Conservation (phyloP, 495 filamentous ascomycete species). For the Penicillium cinerascens region DNA sequence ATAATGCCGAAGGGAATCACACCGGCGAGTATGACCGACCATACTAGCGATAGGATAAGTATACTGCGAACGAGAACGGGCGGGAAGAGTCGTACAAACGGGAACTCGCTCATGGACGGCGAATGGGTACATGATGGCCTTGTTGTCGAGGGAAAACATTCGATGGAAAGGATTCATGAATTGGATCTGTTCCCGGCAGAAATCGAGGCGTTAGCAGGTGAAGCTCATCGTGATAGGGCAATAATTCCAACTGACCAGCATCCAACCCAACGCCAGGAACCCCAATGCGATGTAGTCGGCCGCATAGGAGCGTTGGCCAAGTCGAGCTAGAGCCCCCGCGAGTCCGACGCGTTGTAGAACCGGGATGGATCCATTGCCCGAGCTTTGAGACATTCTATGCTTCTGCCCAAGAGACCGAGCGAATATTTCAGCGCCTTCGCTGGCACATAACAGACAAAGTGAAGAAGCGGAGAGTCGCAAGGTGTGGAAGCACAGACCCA, state of each 20-base stretch:
- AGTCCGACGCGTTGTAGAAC: slow-evolving; percentile 30
- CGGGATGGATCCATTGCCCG: slow-evolving; percentile 27
- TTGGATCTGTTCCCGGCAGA: slow-evolving; percentile 49
- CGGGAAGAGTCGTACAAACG: slow-evolving; percentile 51
- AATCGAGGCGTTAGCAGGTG: background rate
- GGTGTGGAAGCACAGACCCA: slow-evolving; percentile 14
- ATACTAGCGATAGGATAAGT: slow-evolving; percentile 38
- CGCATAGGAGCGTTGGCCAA: slow-evolving; percentile 69
- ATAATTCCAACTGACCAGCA: slow-evolving; percentile 48
- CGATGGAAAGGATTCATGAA: slow-evolving; percentile 84
- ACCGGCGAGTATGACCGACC: slow-evolving; percentile 73
- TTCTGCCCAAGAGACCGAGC: slow-evolving; percentile 4
- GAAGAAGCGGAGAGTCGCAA: background rate
- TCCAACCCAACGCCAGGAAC: slow-evolving; percentile 61
- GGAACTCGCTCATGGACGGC: slow-evolving; percentile 82
- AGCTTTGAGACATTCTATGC: slow-evolving; percentile 31
- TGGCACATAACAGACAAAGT: background rate
- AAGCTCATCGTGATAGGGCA: background rate
- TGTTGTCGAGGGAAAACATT: slow-evolving; percentile 70
- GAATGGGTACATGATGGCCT: slow-evolving; percentile 80
- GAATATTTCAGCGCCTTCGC: background rate
- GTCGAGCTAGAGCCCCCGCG: slow-evolving; percentile 38
- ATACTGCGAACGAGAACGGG: background rate
- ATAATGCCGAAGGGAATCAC: slow-evolving; percentile 65
- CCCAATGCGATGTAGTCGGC: slow-evolving; percentile 81